Evolutionary conservation across 371 early-diverging fungal genomes (phyloP), one percentile per base, ranked within the genome.

Genomic region (Mucor irregularis): DNA sequence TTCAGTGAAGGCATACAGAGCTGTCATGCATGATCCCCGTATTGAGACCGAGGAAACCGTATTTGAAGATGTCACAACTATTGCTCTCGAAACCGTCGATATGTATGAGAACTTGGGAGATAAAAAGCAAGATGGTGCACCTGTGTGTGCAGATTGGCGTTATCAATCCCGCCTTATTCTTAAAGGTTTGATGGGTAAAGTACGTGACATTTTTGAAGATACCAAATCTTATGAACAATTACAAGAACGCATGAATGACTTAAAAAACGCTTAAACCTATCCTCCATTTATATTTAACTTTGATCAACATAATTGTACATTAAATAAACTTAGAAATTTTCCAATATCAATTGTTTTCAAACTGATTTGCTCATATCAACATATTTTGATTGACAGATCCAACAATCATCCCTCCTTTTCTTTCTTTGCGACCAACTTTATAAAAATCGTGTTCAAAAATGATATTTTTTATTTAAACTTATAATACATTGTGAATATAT

Each of bases 111-210:
- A 81, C 52, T 46, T 90, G 47, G 91, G 90, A 29, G 73, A 80
- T 19, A 73, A 80, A 45, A 57, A 43, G 17, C 59, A 60, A 42
- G 71, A 74, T 55, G 72, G 66, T 47, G 61, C 56, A 1, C 63
- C 53, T 40, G 89, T 91, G 17, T 90, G 90, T 61, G 81, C 82
- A 28, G 96, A 96, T 62, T 97, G 96, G 95, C 78, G 76, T 48
- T 93, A 92, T 58, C 94, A 96, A 63, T 75, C 90, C 9, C 86
- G 86, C 61, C 84, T 84, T 69, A 80, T 91, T 30, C 66, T 95
- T 56, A 90, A 90, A 53, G 86, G 92, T 17, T 66, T 96, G 52
- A 82, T 94, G 67, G 90, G 91, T 28, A 85, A 90, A 58, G 88
- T 89, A 24, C 87, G 85, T 66, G 85, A 81, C 49, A 63, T 78